Evolutionary conservation across 2,329 filamentous ascomycete genomes (phyloP), one percentile per base, ranked within the genome.

Genomic region (Xylaria sp.): DNA sequence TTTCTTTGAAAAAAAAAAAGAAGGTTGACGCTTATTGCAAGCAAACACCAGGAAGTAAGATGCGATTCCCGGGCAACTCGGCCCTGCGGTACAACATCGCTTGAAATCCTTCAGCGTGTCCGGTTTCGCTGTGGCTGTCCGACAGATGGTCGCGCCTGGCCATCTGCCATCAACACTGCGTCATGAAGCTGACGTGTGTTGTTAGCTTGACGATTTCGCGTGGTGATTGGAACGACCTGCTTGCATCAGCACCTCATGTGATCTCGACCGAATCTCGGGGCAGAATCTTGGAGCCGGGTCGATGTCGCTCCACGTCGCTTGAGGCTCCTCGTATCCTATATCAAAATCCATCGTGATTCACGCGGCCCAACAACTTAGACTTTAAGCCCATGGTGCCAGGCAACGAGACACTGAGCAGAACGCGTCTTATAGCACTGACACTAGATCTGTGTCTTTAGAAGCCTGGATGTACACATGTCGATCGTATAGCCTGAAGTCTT

Each of bases 81-180:
- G 41, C 18, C 54, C 10, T 48, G 56, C 39, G 6, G 41, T 46
- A n/a, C 1, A 18, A 44, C 18, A 61, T 41, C 23, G 46, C 25
- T 59, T 32, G 20, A 51, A 50, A 67, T 56, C 62, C 63, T 68
- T 50, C 54, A 18, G 44, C 15, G 32, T 15, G 58, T 61, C 57
- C 58, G 44, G 51, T 58, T 57, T 65, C 63, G 66, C 55, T 37
- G 32, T 32, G 54, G 25, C 39, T 60, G 15, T 32, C 39, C 10
- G 18, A 41, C 37, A 10, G 37, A 48, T 25, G 15, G 55, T 44
- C 18, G 44, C n/a, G 37, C n/a, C 28, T 23, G 37, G 32, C 34
- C 20, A 6, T 56, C 5, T 46, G 13, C 56, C 28, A 12, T 8
- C 25, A 48, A n/a, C n/a, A 46, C 28, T 37, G 34, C 28, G 59